Percentiles rank a stretch among this genome's conserved stretches.
Evolutionary conservation across 73 alveolate genomes (phyloP).

Genomic region (Paraurostyla sp.): DNA sequence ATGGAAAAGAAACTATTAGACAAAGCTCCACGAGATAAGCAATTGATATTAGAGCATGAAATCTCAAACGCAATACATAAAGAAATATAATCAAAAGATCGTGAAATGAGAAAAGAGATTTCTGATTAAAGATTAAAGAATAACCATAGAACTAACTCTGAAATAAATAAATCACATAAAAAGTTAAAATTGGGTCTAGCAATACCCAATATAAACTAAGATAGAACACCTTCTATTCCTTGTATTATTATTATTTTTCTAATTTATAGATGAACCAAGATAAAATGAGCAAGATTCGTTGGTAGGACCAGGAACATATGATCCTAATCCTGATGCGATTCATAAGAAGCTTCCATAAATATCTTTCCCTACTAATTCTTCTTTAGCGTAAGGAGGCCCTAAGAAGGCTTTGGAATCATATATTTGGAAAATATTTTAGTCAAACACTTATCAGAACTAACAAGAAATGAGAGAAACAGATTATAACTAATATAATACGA

Average conservation of each 20-base stretch:
- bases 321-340: slow-evolving; percentile 31
- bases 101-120: neutral
- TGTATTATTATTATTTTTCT: neutral
- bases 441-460: neutral
- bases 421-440: slow-evolving; percentile 17
- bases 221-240: slow-evolving; percentile 63
- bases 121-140: neutral
- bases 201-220: neutral
- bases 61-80: neutral
- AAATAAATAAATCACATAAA: neutral
- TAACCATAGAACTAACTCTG: neutral
- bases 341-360: slow-evolving; percentile 50
- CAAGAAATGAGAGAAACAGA: neutral
- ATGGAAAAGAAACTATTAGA: neutral
- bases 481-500: neutral
- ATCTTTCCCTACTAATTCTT: neutral
- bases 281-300: neutral
- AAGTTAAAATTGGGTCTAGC: slow-evolving; percentile 22
- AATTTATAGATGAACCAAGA: slow-evolving; percentile 31
- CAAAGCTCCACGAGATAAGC: neutral
- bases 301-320: slow-evolving; percentile 63
- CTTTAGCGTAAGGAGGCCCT: neutral
- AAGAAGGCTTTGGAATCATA: slow-evolving; percentile 34
- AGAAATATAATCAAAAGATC: neutral
- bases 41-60: neutral